phyloP scores from a whole-genome alignment of 208 protist genomes.

The Wallacemonas sp. region DNA sequence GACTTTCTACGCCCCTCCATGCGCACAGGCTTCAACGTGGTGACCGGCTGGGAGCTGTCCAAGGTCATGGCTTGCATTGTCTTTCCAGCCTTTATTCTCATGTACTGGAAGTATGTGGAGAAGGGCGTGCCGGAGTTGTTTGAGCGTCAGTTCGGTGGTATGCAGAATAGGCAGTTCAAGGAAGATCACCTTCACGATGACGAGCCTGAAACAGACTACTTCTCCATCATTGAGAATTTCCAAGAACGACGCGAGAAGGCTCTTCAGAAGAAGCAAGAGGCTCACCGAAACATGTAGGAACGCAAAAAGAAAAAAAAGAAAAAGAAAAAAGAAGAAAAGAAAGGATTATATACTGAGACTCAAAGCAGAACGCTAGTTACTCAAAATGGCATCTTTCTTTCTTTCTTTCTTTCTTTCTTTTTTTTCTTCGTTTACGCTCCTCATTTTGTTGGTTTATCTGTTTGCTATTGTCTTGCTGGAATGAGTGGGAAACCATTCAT shows the following conservation, averaged over 20 bases:
- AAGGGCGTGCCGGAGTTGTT: constrained; percentile 71
- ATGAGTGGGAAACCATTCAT: no score
- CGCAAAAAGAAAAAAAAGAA: neutral
- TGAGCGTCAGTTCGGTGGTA: constrained; percentile 75
- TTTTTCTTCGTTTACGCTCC: constrained; percentile 7
- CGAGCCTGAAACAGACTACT: constrained; percentile 75
- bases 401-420: constrained; percentile 7
- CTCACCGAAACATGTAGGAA: constrained; percentile 14
- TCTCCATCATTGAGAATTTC: constrained; percentile 81
- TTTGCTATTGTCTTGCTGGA: no score
- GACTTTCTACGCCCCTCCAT: constrained; percentile 67
- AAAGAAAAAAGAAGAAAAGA: neutral
- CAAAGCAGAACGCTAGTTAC: constrained; percentile 3
- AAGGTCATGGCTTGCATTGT: constrained; percentile 82
- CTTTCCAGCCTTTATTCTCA: constrained; percentile 74
- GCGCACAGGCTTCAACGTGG: constrained; percentile 58
- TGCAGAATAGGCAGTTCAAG: constrained; percentile 76
- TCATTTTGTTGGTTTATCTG: neutral
- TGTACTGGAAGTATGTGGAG: constrained; percentile 81
- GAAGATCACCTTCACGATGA: constrained; percentile 49
- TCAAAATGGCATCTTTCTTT: neutral
- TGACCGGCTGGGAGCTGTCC: constrained; percentile 63
- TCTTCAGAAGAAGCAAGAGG: constrained; percentile 65
- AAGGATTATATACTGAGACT: no score
- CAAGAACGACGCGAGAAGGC: constrained; percentile 68